These are phyloP conservation scores for Rubus parviflorus DNA, from an alignment of 306 rosid species.

Conservation along the genomic window DNA sequence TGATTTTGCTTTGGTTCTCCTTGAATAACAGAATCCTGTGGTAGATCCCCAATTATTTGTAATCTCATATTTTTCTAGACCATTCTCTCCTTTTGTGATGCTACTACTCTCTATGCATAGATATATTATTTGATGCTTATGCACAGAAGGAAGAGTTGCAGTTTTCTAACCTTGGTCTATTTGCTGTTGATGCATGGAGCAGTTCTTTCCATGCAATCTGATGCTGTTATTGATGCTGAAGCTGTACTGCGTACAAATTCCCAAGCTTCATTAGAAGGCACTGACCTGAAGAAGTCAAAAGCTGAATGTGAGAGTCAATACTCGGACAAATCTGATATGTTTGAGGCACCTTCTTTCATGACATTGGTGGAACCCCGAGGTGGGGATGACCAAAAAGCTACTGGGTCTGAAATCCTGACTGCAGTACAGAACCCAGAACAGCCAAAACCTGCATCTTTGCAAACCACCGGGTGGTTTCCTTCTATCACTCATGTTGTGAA, in stretches of 20 bases:
- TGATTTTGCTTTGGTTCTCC: background rate
- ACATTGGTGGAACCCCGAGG: slow-evolving; percentile 62
- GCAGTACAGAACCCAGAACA: slow-evolving; percentile 31
- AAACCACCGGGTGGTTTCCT: slow-evolving; percentile 86
- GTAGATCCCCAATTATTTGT: background rate
- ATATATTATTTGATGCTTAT: background rate
- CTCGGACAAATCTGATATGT: slow-evolving; percentile 53
- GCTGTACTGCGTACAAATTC: slow-evolving; percentile 25
- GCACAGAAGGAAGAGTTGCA: background rate
- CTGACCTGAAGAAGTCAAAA: slow-evolving; percentile 31
- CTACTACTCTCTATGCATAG: background rate
- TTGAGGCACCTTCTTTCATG: slow-evolving; percentile 83
- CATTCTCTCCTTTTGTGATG: background rate
- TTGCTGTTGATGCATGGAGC: slow-evolving; percentile 37
- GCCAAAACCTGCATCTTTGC: slow-evolving; percentile 34
- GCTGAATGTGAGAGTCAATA: slow-evolving; percentile 37
- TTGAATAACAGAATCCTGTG: background rate
- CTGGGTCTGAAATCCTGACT: slow-evolving; percentile 39
- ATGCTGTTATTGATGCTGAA: slow-evolving; percentile 50
- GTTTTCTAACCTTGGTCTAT: slow-evolving; percentile 10
- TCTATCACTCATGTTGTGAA: slow-evolving; percentile 53
- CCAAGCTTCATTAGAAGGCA: slow-evolving; percentile 30
- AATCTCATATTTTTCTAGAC: background rate
- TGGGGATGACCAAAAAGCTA: slow-evolving; percentile 31
- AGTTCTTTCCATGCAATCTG: slow-evolving; percentile 77